Percentiles rank a stretch among this genome's conserved stretches.
Conservation (phyloP, 129 eudicot species). For the Solidago caesia region DNA sequence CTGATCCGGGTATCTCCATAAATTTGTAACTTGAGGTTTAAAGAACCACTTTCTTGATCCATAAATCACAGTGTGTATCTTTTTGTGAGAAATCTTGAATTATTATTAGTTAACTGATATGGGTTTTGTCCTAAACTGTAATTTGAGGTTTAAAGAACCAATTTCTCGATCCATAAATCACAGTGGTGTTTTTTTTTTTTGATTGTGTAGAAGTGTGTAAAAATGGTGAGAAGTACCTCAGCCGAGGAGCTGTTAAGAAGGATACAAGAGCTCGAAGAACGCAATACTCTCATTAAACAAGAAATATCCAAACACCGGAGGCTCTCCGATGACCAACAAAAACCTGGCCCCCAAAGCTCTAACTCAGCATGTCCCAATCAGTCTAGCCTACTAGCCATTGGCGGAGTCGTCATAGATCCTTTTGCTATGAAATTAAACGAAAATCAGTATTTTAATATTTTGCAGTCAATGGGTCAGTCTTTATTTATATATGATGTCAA, state of each 20-base stretch:
- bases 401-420: no score
- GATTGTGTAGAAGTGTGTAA: conserved; percentile 15
- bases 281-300: conserved; percentile 58
- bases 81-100: no score
- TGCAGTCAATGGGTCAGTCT: conserved; percentile 83
- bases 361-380: conserved; percentile 40
- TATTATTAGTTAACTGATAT: background rate
- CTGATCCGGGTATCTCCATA: no score
- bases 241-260: conserved; percentile 68
- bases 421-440: conserved; percentile 49
- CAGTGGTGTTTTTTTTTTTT: conserved; percentile 12
- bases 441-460: conserved; percentile 58
- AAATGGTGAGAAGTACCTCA: conserved; percentile 32
- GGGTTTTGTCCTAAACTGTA: background rate
- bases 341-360: conserved; percentile 31
- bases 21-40: no score
- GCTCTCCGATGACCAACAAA: conserved; percentile 29
- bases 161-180: conserved; percentile 21
- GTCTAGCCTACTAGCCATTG: no score
- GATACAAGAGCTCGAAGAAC: conserved; percentile 63
- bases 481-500: conserved; percentile 52
- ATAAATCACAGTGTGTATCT: no score
- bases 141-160: conserved; percentile 9
- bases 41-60: no score
- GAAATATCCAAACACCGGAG: conserved; percentile 57